A percentile compares a stretch with the other conserved stretches of the same genome.
These are phyloP conservation scores for Cladosporium sp. DNA, from an alignment of 2,329 filamentous ascomycete species.

Conservation along the genomic window DNA sequence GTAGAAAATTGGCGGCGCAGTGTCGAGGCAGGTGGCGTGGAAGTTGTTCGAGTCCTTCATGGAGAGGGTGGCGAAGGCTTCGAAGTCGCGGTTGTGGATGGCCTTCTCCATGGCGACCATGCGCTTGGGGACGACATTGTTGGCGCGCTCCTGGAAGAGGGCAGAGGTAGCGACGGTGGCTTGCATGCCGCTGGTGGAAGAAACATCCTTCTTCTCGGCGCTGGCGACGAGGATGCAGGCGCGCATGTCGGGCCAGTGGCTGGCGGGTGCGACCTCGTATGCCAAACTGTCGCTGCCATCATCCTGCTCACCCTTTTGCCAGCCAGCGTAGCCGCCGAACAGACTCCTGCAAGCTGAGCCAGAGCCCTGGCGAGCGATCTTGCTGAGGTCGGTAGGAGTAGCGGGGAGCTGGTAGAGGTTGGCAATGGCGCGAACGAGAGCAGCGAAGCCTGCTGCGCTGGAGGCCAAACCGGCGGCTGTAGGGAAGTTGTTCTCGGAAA, in stretches of 20 bases:
- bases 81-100: slow-evolving; percentile 76
- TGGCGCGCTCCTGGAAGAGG: slow-evolving; percentile 77
- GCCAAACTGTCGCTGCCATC: slow-evolving; percentile 88
- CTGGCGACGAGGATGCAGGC: slow-evolving; percentile 88
- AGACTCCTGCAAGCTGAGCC: slow-evolving; percentile 91
- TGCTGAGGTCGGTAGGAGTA: slow-evolving; percentile 77
- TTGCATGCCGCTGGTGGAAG: slow-evolving; percentile 93
- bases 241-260: slow-evolving; percentile 94
- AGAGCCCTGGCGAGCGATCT: slow-evolving; percentile 89
- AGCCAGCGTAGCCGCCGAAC: slow-evolving; percentile 94
- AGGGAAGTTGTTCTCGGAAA: slow-evolving; percentile 98
- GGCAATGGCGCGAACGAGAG: slow-evolving; percentile 78
- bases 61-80: slow-evolving; percentile 81
- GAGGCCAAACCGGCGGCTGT: slow-evolving; percentile 84
- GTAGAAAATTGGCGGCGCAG: slow-evolving; percentile 97
- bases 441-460: slow-evolving; percentile 66
- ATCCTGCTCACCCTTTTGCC: slow-evolving; percentile 73
- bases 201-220: slow-evolving; percentile 93
- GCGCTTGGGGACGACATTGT: slow-evolving; percentile 73
- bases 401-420: slow-evolving; percentile 85
- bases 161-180: slow-evolving; percentile 88
- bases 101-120: slow-evolving; percentile 86
- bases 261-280: slow-evolving; percentile 81
- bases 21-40: slow-evolving; percentile 92
- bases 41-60: slow-evolving; percentile 98